These are phyloP conservation scores for Aspergillus chevalieri DNA, from an alignment of 2,329 filamentous ascomycete genomes.

Conservation along the genomic window DNA sequence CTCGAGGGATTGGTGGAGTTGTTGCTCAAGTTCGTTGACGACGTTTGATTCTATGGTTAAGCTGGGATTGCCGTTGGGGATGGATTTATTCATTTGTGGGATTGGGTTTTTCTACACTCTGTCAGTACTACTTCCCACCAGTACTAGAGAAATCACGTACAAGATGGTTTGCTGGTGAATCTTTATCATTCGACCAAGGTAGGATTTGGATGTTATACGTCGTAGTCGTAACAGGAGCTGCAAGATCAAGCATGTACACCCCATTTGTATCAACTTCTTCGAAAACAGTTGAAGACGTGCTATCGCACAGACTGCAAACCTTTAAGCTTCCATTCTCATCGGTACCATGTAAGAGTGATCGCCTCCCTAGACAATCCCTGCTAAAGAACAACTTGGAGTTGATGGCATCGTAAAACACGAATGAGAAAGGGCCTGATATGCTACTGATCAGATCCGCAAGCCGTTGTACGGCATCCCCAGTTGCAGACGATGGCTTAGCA, in stretches of 20 bases:
- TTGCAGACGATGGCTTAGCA: constrained; percentile 9
- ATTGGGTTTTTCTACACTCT: constrained; percentile 35
- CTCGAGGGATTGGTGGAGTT: constrained; percentile 57
- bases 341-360: constrained; percentile 63
- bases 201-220: constrained; percentile 19
- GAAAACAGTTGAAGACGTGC: constrained; percentile 50
- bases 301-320: constrained; percentile 66
- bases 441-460: constrained; percentile 47
- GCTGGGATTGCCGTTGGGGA: constrained; percentile 23
- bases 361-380: constrained; percentile 77
- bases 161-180: constrained; percentile 14
- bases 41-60: constrained; percentile 42
- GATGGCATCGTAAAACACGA: constrained; percentile 69
- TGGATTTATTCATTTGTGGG: constrained; percentile 38
- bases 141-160: constrained; percentile 14
- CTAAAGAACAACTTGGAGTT: constrained; percentile 67
- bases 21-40: constrained; percentile 49
- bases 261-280: constrained; percentile 79
- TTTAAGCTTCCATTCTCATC: constrained; percentile 49
- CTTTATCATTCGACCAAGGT: constrained; percentile 20
- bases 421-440: constrained; percentile 80
- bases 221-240: constrained; percentile 9
- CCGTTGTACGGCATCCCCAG: constrained; percentile 14
- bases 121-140: not conserved
- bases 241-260: constrained; percentile 63